phyloP scores from a whole-genome alignment of 208 protist genomes.

The Trypanosoma grayi region DNA sequence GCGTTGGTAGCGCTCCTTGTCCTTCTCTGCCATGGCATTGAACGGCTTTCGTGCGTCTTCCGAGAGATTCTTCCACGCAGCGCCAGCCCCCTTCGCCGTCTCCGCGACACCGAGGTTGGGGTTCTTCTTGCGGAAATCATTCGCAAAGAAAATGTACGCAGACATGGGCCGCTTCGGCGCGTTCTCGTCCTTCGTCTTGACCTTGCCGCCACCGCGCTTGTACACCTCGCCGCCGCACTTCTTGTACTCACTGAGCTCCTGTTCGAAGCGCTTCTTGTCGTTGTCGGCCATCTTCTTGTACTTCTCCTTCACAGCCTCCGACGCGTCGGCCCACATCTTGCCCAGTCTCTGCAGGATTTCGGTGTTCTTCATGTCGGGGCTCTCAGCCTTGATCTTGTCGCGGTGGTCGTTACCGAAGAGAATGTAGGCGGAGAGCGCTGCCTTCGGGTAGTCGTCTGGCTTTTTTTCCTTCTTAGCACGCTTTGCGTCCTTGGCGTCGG shows the following conservation, averaged over 20 bases:
- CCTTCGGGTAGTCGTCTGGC: conserved; percentile 84
- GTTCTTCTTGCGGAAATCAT: conserved; percentile 70
- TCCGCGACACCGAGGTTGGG: conserved; percentile 51
- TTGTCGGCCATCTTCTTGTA: conserved; percentile 73
- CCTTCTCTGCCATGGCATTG: conserved; percentile 69
- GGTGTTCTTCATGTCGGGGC: conserved; percentile 67
- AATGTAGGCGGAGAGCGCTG: conserved; percentile 65
- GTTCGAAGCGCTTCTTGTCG: conserved; percentile 78
- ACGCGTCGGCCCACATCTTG: conserved; percentile 53
- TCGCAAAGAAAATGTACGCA: conserved; percentile 80
- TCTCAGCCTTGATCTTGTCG: conserved; percentile 57
- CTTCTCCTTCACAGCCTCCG: conserved; percentile 64
- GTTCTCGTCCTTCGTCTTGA: conserved; percentile 77
- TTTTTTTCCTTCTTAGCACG: conserved; percentile 58
- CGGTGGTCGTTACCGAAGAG: conserved; percentile 76
- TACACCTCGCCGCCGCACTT: conserved; percentile 52
- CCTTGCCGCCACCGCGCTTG: conserved; percentile 46
- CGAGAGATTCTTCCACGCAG: conserved; percentile 59
- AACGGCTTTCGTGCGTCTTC: conserved; percentile 78
- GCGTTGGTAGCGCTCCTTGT: conserved; percentile 80
- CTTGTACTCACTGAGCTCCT: conserved; percentile 75
- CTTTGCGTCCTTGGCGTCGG: conserved; percentile 33
- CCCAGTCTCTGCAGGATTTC: conserved; percentile 68
- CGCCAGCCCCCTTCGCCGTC: conserved; percentile 59
- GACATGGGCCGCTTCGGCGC: conserved; percentile 79